Evolutionary conservation across 139 green algal species (phyloP).

Genomic region (Spirogloea muscicola): DNA sequence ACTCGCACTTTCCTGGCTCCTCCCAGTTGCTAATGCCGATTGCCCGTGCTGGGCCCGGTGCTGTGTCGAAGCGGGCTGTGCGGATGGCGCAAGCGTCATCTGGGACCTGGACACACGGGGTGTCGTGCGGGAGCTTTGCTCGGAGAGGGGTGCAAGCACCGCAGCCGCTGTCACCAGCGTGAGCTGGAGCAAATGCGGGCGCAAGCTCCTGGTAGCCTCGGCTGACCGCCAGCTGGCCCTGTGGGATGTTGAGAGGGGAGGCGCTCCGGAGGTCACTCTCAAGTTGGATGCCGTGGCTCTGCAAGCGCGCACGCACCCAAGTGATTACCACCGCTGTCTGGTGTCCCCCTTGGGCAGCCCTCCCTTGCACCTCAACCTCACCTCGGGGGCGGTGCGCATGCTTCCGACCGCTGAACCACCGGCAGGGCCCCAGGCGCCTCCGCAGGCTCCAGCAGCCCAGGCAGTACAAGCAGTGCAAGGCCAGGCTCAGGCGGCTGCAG

Average conservation of each 20-base stretch:
- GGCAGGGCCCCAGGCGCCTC: neutral
- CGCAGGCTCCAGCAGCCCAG: too few relatives aligned
- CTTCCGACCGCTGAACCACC: neutral
- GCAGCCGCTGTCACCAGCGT: conserved; percentile 55
- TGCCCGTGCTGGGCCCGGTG: too few relatives aligned
- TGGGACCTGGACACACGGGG: conserved; percentile 82
- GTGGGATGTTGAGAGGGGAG: conserved; percentile 62
- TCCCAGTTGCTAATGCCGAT: too few relatives aligned
- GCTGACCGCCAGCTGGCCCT: conserved; percentile 55
- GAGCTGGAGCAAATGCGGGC: conserved; percentile 68
- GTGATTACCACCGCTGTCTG: conserved; percentile 34
- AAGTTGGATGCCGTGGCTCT: conserved; percentile 9
- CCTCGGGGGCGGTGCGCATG: neutral
- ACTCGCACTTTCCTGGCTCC: neutral
- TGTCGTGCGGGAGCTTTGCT: conserved; percentile 52
- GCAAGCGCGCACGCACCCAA: conserved; percentile 29
- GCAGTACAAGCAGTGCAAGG: too few relatives aligned
- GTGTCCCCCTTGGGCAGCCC: conserved; percentile 50
- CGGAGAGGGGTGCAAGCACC: conserved; percentile 12
- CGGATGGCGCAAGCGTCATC: conserved; percentile 68
- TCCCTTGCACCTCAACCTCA: conserved; percentile 55
- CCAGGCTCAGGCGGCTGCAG: neutral
- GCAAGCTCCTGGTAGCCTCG: conserved; percentile 56
- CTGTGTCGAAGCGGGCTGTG: conserved; percentile 62
- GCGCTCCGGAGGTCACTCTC: neutral